Conservation (phyloP, 1,284 basidiomycete species). For the Paramarasmius palmivorus region DNA sequence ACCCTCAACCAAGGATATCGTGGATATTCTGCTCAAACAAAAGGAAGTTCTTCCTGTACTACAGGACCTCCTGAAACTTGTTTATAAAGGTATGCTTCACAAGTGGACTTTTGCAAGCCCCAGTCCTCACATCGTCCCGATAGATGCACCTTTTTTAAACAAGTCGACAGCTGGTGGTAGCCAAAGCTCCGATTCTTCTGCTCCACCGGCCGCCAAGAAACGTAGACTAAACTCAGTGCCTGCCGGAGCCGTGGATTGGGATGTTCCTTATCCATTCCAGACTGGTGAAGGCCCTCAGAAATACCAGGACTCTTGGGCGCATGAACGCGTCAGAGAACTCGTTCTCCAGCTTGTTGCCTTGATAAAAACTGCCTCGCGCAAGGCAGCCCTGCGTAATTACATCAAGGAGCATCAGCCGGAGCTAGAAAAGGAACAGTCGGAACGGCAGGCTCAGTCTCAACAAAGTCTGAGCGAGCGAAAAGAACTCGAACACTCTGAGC, state of each 20-base stretch:
- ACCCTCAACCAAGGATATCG: slow-evolving; percentile 56
- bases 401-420: slow-evolving; percentile 16
- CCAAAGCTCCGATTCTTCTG: slow-evolving; percentile 7
- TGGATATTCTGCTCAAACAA: slow-evolving; percentile 58
- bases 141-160: too few species aligned
- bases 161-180: neutral
- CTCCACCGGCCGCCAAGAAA: slow-evolving; percentile 44
- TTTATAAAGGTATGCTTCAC: slow-evolving; percentile 21
- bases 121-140: too few species aligned
- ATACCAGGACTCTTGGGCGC: slow-evolving; percentile 63
- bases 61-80: slow-evolving; percentile 56
- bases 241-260: slow-evolving; percentile 77
- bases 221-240: slow-evolving; percentile 67
- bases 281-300: slow-evolving; percentile 65
- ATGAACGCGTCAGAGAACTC: slow-evolving; percentile 58
- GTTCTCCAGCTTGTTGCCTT: slow-evolving; percentile 60
- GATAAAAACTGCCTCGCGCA: slow-evolving; percentile 56
- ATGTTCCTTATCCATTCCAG: slow-evolving; percentile 74
- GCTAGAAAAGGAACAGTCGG: slow-evolving; percentile 2
- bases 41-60: slow-evolving; percentile 69
- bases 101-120: too few species aligned
- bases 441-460: neutral
- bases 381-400: slow-evolving; percentile 49
- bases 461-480: neutral
- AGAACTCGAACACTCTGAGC: slow-evolving; percentile 15